Conservation (phyloP, 768 basidiomycete genomes). For the Boletus sp. region DNA sequence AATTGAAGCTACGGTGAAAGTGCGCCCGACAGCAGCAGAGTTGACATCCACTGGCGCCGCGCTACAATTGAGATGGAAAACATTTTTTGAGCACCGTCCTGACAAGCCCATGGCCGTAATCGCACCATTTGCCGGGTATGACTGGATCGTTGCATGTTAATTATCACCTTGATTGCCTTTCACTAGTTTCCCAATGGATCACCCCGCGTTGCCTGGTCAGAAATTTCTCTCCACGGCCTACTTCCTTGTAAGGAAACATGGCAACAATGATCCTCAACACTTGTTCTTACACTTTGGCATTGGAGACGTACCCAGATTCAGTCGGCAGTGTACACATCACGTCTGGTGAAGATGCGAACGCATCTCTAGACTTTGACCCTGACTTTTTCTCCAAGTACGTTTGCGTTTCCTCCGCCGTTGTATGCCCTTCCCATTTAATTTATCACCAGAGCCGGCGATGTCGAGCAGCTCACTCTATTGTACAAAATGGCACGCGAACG, state of each 20-base stretch:
- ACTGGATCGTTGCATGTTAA: not conserved
- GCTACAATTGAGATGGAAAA: slow-evolving; percentile 50
- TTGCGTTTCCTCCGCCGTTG: not conserved
- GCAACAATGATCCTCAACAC: too few relatives aligned
- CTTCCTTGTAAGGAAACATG: slow-evolving; percentile 31
- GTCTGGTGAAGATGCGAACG: slow-evolving; percentile 40
- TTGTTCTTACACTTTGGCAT: not conserved
- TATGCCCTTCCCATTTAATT: not conserved
- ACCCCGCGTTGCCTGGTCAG: slow-evolving; percentile 10
- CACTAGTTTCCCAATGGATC: slow-evolving; percentile 28
- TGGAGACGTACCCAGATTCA: slow-evolving; percentile 44
- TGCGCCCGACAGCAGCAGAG: slow-evolving; percentile 52
- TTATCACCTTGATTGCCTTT: not conserved
- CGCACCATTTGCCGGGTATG: slow-evolving; percentile 41
- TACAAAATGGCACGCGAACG: slow-evolving; percentile 60
- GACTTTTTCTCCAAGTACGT: slow-evolving; percentile 42
- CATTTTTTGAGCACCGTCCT: slow-evolving; percentile 45
- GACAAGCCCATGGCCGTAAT: slow-evolving; percentile 58
- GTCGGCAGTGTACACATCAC: slow-evolving; percentile 48
- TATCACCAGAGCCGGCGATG: slow-evolving; percentile 29
- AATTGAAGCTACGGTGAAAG: slow-evolving; percentile 51
- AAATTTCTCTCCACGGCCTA: slow-evolving; percentile 31
- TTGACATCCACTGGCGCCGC: slow-evolving; percentile 44
- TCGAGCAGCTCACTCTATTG: slow-evolving; percentile 45
- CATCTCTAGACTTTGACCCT: slow-evolving; percentile 45